A percentile compares a stretch with the other conserved stretches of the same genome.
Conservation (phyloP, 768 basidiomycete genomes). For the Hemileccinum impolitum region DNA sequence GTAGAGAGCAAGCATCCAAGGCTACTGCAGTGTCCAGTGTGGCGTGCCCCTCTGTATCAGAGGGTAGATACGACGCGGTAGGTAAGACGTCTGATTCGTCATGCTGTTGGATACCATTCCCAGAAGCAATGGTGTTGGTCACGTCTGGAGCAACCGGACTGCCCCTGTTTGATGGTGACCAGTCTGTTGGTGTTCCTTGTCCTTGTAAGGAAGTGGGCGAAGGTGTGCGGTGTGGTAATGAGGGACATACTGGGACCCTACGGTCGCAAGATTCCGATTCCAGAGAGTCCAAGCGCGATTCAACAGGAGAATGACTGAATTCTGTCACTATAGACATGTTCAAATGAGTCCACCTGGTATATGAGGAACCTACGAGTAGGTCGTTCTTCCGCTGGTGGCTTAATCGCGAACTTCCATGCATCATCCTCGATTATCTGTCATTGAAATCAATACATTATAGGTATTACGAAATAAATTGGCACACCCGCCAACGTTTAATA, state of each 20-base stretch:
- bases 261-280: not conserved
- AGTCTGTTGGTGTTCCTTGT: conserved; percentile 31
- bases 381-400: conserved; percentile 6
- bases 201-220: conserved; percentile 3
- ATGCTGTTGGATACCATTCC: not conserved
- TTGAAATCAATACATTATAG: not conserved
- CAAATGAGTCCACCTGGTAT: not conserved
- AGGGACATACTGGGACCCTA: not conserved
- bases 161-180: conserved; percentile 26
- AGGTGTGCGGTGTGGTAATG: conserved; percentile 6
- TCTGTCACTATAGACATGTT: conserved; percentile 7
- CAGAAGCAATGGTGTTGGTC: not conserved
- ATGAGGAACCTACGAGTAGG: conserved; percentile 10
- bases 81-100: conserved; percentile 3
- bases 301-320: not conserved
- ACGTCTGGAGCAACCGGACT: conserved; percentile 10
- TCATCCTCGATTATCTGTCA: conserved; percentile 12
- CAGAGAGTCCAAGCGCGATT: not conserved
- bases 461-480: not conserved
- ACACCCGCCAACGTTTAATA: conserved; percentile 27
- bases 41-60: conserved; percentile 15
- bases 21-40: conserved; percentile 1
- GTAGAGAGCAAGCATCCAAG: conserved; percentile 15
- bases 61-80: not conserved
- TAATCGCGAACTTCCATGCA: conserved; percentile 13